Evolutionary conservation across 2,329 filamentous ascomycete species (phyloP).

Genomic region (Trichophyton equinum): DNA sequence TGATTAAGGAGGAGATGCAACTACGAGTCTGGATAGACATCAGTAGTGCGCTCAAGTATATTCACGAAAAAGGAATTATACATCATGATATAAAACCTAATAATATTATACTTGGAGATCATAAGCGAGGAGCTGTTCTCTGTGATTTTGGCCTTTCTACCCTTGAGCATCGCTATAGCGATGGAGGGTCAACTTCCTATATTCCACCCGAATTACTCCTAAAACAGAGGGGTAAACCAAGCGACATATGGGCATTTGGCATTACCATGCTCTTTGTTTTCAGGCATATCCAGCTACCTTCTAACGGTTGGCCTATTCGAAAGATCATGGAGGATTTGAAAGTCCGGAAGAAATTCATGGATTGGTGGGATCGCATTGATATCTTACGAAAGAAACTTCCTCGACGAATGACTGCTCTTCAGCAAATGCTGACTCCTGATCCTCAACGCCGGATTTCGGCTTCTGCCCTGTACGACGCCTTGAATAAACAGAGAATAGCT

Average conservation of each 20-base stretch:
- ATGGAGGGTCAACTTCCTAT: background rate
- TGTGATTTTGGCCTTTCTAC: conserved; percentile 75
- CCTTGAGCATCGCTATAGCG: background rate
- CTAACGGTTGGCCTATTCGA: background rate
- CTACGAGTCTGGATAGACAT: background rate
- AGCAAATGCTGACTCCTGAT: background rate
- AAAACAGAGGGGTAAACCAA: background rate
- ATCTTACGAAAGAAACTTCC: conserved; percentile 1
- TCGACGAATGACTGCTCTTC: background rate
- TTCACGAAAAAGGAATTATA: conserved; percentile 97
- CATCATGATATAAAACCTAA: conserved; percentile 99
- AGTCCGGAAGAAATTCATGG: background rate
- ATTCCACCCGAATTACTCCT: background rate
- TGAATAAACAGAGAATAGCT: background rate
- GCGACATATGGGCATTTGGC: conserved; percentile 4
- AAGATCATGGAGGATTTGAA: background rate
- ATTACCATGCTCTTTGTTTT: conserved; percentile 2
- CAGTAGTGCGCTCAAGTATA: conserved; percentile 75
- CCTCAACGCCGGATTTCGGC: background rate
- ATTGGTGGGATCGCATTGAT: background rate
- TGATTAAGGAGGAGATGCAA: background rate
- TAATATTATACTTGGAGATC: conserved; percentile 77
- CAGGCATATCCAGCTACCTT: background rate
- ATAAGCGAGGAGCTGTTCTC: conserved; percentile 74
- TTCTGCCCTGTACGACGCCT: background rate